Conservation (phyloP, 2,329 filamentous ascomycete genomes). For the Talaromyces islandicus region DNA sequence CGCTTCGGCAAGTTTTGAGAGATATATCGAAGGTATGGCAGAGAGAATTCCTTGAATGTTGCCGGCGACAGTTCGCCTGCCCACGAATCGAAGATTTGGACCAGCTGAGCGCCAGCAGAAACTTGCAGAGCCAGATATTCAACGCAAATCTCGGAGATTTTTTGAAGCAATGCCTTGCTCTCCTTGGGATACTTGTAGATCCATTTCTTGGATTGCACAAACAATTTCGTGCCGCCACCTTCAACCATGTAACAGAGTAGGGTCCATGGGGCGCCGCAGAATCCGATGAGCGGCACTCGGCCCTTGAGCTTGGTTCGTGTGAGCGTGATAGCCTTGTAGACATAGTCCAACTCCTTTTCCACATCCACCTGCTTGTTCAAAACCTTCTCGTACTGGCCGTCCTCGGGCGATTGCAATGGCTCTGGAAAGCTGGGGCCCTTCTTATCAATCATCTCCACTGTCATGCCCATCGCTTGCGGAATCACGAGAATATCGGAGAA, state of each 20-base stretch:
- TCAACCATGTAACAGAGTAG: constrained; percentile 99
- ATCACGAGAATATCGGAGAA: constrained; percentile 98
- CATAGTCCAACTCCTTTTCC: constrained; percentile 77
- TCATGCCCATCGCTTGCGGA: constrained; percentile 96
- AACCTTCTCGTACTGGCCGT: constrained; percentile 75
- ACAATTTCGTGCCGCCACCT: constrained; percentile 91
- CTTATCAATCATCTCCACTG: constrained; percentile 97
- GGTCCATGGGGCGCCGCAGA: constrained; percentile 96
- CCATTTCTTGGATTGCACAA: constrained; percentile 93
- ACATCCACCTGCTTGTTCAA: constrained; percentile 78
- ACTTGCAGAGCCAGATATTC: constrained; percentile 93
- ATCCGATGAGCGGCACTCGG: constrained; percentile 87
- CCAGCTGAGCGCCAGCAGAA: constrained; percentile 84
- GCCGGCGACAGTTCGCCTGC: constrained; percentile 84
- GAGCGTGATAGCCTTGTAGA: constrained; percentile 90
- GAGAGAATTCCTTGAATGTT: constrained; percentile 76
- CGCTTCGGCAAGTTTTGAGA: constrained; percentile 70
- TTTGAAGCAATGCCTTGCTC: constrained; percentile 74
- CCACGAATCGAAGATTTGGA: constrained; percentile 99
- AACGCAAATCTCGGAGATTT: constrained; percentile 90
- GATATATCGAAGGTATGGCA: constrained; percentile 83
- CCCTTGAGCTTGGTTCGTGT: constrained; percentile 84
- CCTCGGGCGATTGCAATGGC: constrained; percentile 71
- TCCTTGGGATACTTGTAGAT: constrained; percentile 82
- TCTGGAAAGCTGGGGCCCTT: constrained; percentile 92